Conservation (phyloP, 148 eudicot genomes). For the Tetragonia tetragonoides region DNA sequence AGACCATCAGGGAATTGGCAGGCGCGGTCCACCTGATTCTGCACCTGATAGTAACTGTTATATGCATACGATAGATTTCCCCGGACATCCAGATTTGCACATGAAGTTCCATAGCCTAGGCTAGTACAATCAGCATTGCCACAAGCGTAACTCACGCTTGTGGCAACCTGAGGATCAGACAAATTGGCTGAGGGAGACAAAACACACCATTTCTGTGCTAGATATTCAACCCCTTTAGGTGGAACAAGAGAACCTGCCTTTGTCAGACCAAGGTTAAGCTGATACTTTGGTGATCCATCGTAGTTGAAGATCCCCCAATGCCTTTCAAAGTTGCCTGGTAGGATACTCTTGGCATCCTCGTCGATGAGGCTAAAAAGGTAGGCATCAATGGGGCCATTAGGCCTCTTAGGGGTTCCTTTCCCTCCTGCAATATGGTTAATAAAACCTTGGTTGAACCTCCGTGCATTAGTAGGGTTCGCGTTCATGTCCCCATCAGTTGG, state of each 20-base stretch:
- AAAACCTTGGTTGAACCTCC: slow-evolving; percentile 45
- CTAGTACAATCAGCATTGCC: slow-evolving; percentile 63
- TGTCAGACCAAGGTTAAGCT: slow-evolving; percentile 43
- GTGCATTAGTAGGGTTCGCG: slow-evolving; percentile 38
- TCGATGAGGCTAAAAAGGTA: slow-evolving; percentile 38
- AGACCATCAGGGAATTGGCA: slow-evolving; percentile 54
- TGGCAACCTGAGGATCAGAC: slow-evolving; percentile 47
- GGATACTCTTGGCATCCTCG: slow-evolving; percentile 37
- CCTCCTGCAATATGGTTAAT: slow-evolving; percentile 28
- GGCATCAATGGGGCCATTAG: slow-evolving; percentile 36
- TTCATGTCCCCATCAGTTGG: slow-evolving; percentile 46
- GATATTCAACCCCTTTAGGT: slow-evolving; percentile 47
- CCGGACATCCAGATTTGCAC: slow-evolving; percentile 39
- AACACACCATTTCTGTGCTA: slow-evolving; percentile 59
- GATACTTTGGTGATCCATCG: slow-evolving; percentile 40
- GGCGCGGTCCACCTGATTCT: slow-evolving; percentile 58
- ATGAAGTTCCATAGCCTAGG: slow-evolving; percentile 66
- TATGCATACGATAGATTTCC: slow-evolving; percentile 53
- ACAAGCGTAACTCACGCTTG: slow-evolving; percentile 67
- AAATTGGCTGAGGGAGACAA: slow-evolving; percentile 48
- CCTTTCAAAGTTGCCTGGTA: slow-evolving; percentile 39
- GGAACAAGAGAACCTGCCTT: slow-evolving; percentile 33
- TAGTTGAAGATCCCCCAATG: slow-evolving; percentile 43
- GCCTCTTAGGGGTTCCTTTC: slow-evolving; percentile 39
- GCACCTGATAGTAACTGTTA: slow-evolving; percentile 62